Percentiles rank a stretch among this genome's conserved stretches.
Evolutionary conservation across 768 basidiomycete genomes (phyloP).

Genomic region (Chalciporus pseudorubinellus): DNA sequence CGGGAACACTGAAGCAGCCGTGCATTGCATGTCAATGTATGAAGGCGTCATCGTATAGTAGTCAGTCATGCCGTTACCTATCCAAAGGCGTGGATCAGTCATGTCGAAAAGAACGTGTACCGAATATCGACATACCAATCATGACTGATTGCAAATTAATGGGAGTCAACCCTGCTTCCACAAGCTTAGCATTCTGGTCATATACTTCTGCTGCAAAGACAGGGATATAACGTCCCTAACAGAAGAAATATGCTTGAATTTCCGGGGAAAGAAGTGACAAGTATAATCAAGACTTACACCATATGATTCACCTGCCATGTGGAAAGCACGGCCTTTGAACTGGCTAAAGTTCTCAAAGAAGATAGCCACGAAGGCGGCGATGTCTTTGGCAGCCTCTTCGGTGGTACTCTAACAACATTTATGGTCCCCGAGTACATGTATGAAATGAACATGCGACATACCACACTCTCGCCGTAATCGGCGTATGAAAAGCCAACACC

Average conservation of each 20-base stretch:
- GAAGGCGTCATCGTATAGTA: slow-evolving; percentile 37
- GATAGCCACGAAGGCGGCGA: slow-evolving; percentile 67
- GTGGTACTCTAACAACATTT: slow-evolving; percentile 47
- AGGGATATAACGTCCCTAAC: slow-evolving; percentile 51
- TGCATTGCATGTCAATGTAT: slow-evolving; percentile 57
- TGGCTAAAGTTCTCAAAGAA: slow-evolving; percentile 73
- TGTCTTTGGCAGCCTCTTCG: slow-evolving; percentile 66
- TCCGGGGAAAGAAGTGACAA: not conserved
- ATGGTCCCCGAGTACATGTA: not conserved
- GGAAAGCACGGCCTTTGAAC: slow-evolving; percentile 65
- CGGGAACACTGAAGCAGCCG: slow-evolving; percentile 46
- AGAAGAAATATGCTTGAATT: not conserved
- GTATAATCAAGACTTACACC: slow-evolving; percentile 33
- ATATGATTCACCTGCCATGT: slow-evolving; percentile 60
- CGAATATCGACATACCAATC: slow-evolving; percentile 37
- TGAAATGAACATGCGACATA: slow-evolving; percentile 18
- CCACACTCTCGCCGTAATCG: slow-evolving; percentile 41
- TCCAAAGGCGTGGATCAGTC: not conserved
- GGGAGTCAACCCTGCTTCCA: slow-evolving; percentile 45
- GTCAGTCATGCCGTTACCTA: slow-evolving; percentile 48
- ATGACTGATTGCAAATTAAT: slow-evolving; percentile 49
- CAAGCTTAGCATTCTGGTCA: slow-evolving; percentile 45
- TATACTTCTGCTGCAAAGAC: slow-evolving; percentile 48
- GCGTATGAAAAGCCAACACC: slow-evolving; percentile 48
- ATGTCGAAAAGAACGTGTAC: not conserved